Base-by-base conservation (phyloP, 345 rosid species). In the Eucalyptus viminalis region DNA sequence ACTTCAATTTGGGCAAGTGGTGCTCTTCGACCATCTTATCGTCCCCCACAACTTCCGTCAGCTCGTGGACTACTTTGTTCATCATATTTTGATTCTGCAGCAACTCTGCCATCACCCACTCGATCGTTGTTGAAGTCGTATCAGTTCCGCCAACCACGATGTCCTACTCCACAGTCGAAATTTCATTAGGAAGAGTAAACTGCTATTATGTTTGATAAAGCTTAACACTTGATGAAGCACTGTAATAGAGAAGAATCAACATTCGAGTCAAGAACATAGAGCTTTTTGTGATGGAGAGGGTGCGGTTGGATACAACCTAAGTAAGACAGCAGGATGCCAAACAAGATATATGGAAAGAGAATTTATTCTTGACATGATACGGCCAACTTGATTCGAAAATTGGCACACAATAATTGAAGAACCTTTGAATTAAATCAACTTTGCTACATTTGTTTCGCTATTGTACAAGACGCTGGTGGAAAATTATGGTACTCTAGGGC, bases 81-180 rank as follows among this genome's bases (percentile, higher is more conserved):
- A 91, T 88, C 25, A 92, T 91, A 49, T 89, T 90, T 2, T 88
- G 94, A 88, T 94, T 91, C 49, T 90, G 76, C 65, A 94, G 65
- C 2, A 95, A 65, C 88, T 93, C 94, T 1, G 96, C 88, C 95
- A 95, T 94, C 34, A 93, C 90, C 92, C 95, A 95, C 47, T 94
- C 97, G 0, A 93, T 47, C 47, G 69, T 91, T 11, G 95, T 94
- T 3, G 94, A 87, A 11, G 95, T 91, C 3, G 95, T 94, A 81
- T 90, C 91, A 1, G 85, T 87, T 83, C 91, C 88, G 4, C 89
- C 91, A 15, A 87, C 3, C 17, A 90, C 15, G 25, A 88, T 83
- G 49, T 90, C 91, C 91, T 90, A 85, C n/a, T 15, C 8, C 34
- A 62, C 37, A 60, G 72, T 19, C 34, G 6, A 14, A 49, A 25